Percentiles rank a stretch among this genome's conserved stretches.
These are phyloP conservation scores for Hordeum pubiflorum DNA, from an alignment of 202 grass and related monocot genomes.

Conservation along the genomic window DNA sequence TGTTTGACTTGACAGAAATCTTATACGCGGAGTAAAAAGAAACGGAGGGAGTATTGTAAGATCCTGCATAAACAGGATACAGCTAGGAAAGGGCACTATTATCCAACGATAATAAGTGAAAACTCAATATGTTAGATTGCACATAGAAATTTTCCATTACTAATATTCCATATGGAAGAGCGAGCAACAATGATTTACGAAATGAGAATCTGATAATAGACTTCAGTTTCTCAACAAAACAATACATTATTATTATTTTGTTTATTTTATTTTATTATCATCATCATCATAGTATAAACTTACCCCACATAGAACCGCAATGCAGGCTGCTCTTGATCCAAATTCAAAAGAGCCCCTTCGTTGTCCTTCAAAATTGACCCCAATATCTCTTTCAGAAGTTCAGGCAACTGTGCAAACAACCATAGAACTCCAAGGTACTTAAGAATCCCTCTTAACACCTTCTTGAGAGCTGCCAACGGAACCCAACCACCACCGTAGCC, in stretches of 20 bases:
- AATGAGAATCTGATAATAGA: slow-evolving; percentile 12
- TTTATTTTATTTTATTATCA: too few species aligned
- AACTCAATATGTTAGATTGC: neutral
- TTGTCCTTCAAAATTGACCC: slow-evolving; percentile 98
- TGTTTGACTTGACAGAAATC: too few species aligned
- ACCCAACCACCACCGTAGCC: slow-evolving; percentile 99
- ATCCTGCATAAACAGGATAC: neutral
- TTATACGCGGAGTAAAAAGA: too few species aligned
- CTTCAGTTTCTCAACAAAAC: neutral
- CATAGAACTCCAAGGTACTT: slow-evolving; percentile 99
- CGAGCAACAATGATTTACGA: neutral
- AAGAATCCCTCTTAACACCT: slow-evolving; percentile 90
- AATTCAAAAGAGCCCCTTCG: slow-evolving; percentile 91
- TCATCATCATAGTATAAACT: slow-evolving; percentile 1
- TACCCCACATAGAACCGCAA: slow-evolving; percentile 97
- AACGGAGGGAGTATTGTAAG: neutral
- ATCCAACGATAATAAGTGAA: neutral
- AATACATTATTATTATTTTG: neutral
- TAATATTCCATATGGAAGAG: neutral
- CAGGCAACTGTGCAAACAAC: slow-evolving; percentile 98
- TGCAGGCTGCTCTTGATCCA: slow-evolving; percentile 98
- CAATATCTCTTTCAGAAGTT: slow-evolving; percentile 96
- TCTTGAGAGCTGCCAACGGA: slow-evolving; percentile 91
- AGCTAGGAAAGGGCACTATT: neutral
- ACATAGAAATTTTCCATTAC: neutral